Evolutionary conservation across 1,284 basidiomycete genomes (phyloP), one percentile per base, ranked within the genome.

Genomic region (Ustilago esculenta): DNA sequence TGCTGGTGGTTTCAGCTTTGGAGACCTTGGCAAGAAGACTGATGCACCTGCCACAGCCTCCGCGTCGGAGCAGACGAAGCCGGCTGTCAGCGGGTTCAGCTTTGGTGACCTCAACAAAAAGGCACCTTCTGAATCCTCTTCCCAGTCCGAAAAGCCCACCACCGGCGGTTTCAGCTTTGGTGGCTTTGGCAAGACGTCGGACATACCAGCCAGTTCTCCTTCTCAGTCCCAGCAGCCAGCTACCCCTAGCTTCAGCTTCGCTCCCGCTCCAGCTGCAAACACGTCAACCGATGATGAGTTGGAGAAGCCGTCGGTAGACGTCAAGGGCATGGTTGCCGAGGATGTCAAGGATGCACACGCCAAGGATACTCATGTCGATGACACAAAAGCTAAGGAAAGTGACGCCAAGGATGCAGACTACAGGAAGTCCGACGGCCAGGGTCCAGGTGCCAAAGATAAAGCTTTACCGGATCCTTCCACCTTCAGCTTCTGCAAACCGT

Each of bases 401-500:
- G 24, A 35, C 7, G 17, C 5, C 12, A 24, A 48, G 24, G 18
- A 33, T 9, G n/a, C 3, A 32, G 14, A 25, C 11, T 1, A n/a
- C 30, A 32, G 40, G 45, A 14, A 45, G 1, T 17, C 49, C 9
- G 32, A 45, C 6, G 20, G n/a, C 32, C 15, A 42, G 36, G 27
- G 27, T n/a, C 17, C 18, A 21, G 4, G n/a, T 10, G 29, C 33
- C 33, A 56, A 47, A 29, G 32, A 50, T 30, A 33, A 50, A 23
- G 3, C 35, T 4, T 11, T 47, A 21, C 44, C 53, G 21, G 49
- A 64, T 20, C 60, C 54, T 21, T 42, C 49, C 40, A 44, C 39
- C 14, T 53, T 64, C 39, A 41, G 29, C 5, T 57, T 64, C 49
- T 64, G 60, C 53, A 64, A 64, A 33, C 60, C 60, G 1, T 40